Conservation (phyloP, 345 rosid species). For the Heritiera littoralis region DNA sequence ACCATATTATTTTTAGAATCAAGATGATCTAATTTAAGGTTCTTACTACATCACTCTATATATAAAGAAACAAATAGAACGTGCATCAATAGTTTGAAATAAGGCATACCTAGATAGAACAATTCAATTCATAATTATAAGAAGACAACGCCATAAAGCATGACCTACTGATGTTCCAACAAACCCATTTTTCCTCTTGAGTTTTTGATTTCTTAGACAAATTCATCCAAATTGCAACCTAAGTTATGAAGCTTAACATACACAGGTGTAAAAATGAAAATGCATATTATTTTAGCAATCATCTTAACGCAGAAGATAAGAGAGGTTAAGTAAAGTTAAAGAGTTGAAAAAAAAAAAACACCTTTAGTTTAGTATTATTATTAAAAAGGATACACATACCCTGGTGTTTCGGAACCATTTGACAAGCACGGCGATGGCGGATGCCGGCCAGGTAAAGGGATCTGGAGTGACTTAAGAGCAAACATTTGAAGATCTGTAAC, state of each 20-base stretch:
- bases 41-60: background rate
- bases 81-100: background rate
- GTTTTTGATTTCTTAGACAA: background rate
- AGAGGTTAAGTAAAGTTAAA: background rate
- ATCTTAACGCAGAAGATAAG: background rate
- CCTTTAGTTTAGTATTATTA: background rate
- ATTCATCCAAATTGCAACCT: background rate
- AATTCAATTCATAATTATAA: background rate
- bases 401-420: slow-evolving; percentile 34
- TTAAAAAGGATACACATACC: slow-evolving; percentile 40
- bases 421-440: slow-evolving; percentile 70
- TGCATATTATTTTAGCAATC: background rate
- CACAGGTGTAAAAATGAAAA: background rate
- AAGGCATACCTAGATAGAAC: background rate
- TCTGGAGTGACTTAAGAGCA: slow-evolving; percentile 68
- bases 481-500: slow-evolving; percentile 91
- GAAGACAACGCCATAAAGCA: background rate
- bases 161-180: background rate
- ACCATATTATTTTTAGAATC: background rate
- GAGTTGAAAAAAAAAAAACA: background rate
- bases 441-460: slow-evolving; percentile 89
- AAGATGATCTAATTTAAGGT: background rate
- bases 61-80: background rate
- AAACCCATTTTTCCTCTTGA: background rate
- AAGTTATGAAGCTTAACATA: background rate